Conservation (phyloP, 495 filamentous ascomycete species). For the Hyaloscypha variabilis region DNA sequence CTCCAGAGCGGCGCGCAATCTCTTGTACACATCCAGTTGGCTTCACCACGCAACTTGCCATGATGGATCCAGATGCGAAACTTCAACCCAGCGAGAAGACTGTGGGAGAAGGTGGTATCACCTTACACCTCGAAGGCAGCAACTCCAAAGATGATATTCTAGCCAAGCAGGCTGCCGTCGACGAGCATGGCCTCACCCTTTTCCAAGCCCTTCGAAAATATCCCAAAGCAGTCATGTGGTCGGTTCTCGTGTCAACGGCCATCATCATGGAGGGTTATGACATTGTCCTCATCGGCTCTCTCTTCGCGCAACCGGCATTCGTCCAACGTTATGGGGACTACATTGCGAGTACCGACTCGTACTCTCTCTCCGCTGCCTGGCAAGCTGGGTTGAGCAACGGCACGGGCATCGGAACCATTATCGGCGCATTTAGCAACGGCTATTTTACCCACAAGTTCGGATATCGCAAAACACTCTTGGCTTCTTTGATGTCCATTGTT, state of each 20-base stretch:
- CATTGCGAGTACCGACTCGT: conserved; percentile 22
- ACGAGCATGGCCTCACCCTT: conserved; percentile 32
- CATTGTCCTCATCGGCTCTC: conserved; percentile 34
- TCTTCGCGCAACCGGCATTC: conserved; percentile 39
- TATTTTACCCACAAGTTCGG: conserved; percentile 47
- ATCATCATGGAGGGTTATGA: conserved; percentile 49
- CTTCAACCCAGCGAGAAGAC: too few relatives aligned
- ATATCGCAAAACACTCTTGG: background rate
- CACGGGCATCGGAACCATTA: conserved; percentile 43
- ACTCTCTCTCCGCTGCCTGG: conserved; percentile 42
- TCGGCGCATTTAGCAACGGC: conserved; percentile 44
- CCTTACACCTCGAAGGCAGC: too few relatives aligned
- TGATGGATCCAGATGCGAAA: too few relatives aligned
- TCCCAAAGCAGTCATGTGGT: conserved; percentile 35
- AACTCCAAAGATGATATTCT: too few relatives aligned
- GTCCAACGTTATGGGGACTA: conserved; percentile 23
- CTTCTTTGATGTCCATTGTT: background rate
- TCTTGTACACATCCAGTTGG: too few relatives aligned
- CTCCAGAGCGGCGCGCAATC: too few relatives aligned
- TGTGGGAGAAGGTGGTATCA: too few relatives aligned
- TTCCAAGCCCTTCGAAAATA: conserved; percentile 34
- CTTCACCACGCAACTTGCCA: too few relatives aligned
- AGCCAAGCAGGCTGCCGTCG: conserved; percentile 17
- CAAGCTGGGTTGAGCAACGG: conserved; percentile 45
- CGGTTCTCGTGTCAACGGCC: conserved; percentile 36